phyloP scores from a whole-genome alignment of 2,329 filamentous ascomycete species.

The Clonostachys solani region DNA sequence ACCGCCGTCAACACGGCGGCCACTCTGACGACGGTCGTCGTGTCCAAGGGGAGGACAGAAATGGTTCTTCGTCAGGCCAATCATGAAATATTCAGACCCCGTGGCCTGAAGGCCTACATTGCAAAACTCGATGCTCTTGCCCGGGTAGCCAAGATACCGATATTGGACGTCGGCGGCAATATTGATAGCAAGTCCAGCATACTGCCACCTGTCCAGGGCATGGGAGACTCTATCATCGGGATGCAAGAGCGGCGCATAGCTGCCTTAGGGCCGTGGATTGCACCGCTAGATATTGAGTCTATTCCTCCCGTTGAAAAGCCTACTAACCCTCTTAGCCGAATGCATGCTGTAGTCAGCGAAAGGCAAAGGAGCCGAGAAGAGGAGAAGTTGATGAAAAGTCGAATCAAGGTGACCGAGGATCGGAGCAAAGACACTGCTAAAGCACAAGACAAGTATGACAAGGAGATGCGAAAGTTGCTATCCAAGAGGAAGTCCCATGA shows the following conservation, averaged over 20 bases:
- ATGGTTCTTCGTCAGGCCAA: constrained; percentile 7
- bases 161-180: constrained; percentile 6
- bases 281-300: constrained; percentile 6
- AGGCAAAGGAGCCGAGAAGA: constrained; percentile 5
- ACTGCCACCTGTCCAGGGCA: constrained; percentile 5
- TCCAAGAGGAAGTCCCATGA: too few relatives aligned
- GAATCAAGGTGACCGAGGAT: not conserved
- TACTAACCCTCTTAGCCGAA: constrained; percentile 3
- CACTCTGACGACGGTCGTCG: constrained; percentile 3
- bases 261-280: constrained; percentile 6
- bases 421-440: too few relatives aligned
- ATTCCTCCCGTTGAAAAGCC: constrained; percentile 1
- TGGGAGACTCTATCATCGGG: too few relatives aligned
- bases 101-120: constrained; percentile 6
- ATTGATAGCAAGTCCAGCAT: constrained; percentile 5
- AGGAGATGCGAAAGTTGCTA: too few relatives aligned
- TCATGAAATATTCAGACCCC: constrained; percentile 5
- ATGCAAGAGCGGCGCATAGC: constrained; percentile 8
- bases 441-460: too few relatives aligned
- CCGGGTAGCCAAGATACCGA: constrained; percentile 7
- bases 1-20: constrained; percentile 3
- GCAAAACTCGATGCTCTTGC: constrained; percentile 11
- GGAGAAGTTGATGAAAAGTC: constrained; percentile 6
- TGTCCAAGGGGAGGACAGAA: constrained; percentile 10
- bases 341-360: constrained; percentile 7